A percentile compares a stretch with the other conserved stretches of the same genome.
Conservation (phyloP, 257 asterid genomes). For the Oldenlandia corymbosa region DNA sequence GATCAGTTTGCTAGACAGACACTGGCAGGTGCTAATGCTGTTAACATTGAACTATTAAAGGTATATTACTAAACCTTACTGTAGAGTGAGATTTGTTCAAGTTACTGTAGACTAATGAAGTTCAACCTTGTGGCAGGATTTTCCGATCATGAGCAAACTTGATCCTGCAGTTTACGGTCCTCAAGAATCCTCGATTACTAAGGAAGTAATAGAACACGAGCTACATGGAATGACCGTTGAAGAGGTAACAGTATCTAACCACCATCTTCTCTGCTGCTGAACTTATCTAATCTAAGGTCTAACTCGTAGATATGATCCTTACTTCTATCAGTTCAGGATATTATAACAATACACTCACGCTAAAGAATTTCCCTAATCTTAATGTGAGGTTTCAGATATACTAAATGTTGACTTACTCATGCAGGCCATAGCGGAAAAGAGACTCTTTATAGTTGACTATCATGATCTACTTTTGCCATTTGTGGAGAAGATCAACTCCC, state of each 20-base stretch:
- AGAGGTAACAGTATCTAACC: conserved; percentile 34
- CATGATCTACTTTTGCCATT: conserved; percentile 78
- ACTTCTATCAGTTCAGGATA: too few relatives aligned
- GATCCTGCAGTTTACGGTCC: conserved; percentile 75
- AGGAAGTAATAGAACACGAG: conserved; percentile 57
- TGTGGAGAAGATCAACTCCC: conserved; percentile 66
- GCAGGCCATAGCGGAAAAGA: conserved; percentile 64
- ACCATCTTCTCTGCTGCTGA: too few relatives aligned
- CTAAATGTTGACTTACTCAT: neutral
- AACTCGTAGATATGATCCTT: too few relatives aligned
- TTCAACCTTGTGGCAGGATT: conserved; percentile 40
- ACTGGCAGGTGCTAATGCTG: conserved; percentile 83
- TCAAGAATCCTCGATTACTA: conserved; percentile 74
- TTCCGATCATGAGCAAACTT: conserved; percentile 71
- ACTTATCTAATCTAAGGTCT: too few relatives aligned
- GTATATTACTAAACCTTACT: conserved; percentile 24
- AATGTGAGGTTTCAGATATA: too few relatives aligned
- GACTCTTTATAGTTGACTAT: conserved; percentile 65
- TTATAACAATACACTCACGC: neutral
- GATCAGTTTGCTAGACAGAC: conserved; percentile 79
- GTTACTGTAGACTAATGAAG: conserved; percentile 8
- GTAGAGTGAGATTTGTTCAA: neutral
- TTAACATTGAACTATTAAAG: conserved; percentile 63
- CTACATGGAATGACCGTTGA: conserved; percentile 57
- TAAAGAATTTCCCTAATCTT: neutral